phyloP scores from a whole-genome alignment of 495 filamentous ascomycete species.

The Astrothelium macrocarpum region DNA sequence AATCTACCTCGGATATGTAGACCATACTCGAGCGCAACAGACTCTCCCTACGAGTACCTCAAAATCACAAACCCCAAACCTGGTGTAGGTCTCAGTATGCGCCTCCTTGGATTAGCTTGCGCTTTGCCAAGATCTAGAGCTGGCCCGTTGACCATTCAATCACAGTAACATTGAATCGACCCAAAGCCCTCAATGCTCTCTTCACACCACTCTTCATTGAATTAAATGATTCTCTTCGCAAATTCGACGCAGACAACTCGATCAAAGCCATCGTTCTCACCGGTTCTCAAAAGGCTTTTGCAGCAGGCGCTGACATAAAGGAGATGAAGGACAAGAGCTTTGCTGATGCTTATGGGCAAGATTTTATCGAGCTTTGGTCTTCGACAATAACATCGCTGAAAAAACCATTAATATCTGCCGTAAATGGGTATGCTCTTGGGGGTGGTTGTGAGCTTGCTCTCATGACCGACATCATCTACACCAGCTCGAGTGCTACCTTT shows the following conservation, averaged over 20 bases:
- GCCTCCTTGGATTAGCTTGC: not conserved
- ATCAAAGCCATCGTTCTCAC: conserved; percentile 78
- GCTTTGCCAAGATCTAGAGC: not conserved
- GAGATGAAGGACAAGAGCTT: conserved; percentile 93
- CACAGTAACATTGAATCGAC: conserved; percentile 86
- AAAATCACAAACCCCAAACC: conserved; percentile 71
- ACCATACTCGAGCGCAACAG: conserved; percentile 48
- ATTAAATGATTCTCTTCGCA: conserved; percentile 70
- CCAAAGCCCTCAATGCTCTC: conserved; percentile 89
- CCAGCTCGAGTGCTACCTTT: conserved; percentile 70
- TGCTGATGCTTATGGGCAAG: conserved; percentile 65
- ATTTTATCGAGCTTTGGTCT: conserved; percentile 94
- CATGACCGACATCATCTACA: conserved; percentile 94
- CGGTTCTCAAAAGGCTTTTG: conserved; percentile 79
- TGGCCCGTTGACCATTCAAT: not conserved
- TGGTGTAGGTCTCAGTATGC: conserved; percentile 77
- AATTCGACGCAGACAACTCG: conserved; percentile 57
- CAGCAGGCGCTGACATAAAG: conserved; percentile 97
- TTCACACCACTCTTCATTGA: conserved; percentile 79
- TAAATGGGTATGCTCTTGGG: conserved; percentile 87
- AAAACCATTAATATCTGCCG: conserved; percentile 87
- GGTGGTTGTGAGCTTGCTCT: conserved; percentile 96
- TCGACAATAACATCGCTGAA: conserved; percentile 67
- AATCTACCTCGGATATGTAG: conserved; percentile 36
- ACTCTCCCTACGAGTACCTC: conserved; percentile 63